Percentiles rank a stretch among this genome's conserved stretches.
These are phyloP conservation scores for Leccinellum albellum DNA, from an alignment of 768 basidiomycete species.

Conservation along the genomic window DNA sequence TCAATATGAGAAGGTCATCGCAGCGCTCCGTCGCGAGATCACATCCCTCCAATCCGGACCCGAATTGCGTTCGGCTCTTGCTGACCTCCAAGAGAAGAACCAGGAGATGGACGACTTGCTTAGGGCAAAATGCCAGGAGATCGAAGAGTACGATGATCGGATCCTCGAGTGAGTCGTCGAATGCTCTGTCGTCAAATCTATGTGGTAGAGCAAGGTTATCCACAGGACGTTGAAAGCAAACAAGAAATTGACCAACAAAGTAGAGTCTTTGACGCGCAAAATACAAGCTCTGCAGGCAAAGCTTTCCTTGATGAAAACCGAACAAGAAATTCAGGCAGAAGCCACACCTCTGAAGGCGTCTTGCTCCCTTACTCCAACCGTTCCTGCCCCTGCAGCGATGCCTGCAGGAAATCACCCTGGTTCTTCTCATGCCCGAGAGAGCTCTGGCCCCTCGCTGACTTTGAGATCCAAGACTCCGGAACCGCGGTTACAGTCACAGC, in stretches of 20 bases:
- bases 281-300: slow-evolving; percentile 69
- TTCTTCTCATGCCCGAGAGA: slow-evolving; percentile 22
- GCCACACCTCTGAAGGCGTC: slow-evolving; percentile 7
- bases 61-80: slow-evolving; percentile 51
- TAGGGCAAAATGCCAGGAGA: slow-evolving; percentile 65
- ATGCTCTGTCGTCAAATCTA: slow-evolving; percentile 2
- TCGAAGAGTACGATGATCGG: slow-evolving; percentile 81
- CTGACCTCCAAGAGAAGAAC: slow-evolving; percentile 65
- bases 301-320: slow-evolving; percentile 50
- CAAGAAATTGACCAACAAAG: slow-evolving; percentile 67
- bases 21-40: slow-evolving; percentile 57
- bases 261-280: slow-evolving; percentile 70
- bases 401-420: not conserved
- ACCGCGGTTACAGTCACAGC: slow-evolving; percentile 17
- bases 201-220: slow-evolving; percentile 4
- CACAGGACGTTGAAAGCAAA: slow-evolving; percentile 73
- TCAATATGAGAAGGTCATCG: slow-evolving; percentile 63
- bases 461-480: slow-evolving; percentile 56
- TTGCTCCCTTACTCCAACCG: slow-evolving; percentile 10
- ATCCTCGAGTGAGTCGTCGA: slow-evolving; percentile 58
- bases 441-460: slow-evolving; percentile 43
- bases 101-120: slow-evolving; percentile 74
- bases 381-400: slow-evolving; percentile 5
- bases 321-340: slow-evolving; percentile 17
- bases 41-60: slow-evolving; percentile 48